A percentile compares a stretch with the other conserved stretches of the same genome.
Conservation (phyloP, 208 protist genomes). For the Vickermania spadyakhi region DNA sequence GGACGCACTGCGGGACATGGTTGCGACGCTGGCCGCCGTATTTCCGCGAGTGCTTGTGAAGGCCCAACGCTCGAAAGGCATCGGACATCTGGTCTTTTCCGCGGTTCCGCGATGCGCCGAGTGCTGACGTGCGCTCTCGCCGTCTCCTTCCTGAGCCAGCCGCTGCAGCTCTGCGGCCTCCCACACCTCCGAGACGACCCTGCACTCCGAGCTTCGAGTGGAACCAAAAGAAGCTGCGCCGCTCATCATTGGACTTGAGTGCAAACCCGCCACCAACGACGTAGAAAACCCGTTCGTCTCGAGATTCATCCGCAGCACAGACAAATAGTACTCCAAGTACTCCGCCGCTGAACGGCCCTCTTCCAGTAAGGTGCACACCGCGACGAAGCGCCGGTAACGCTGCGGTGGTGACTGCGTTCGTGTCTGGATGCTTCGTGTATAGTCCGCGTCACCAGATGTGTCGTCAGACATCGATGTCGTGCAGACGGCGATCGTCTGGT, state of each 20-base stretch:
- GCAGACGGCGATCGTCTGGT: no score
- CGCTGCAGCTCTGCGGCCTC: background rate
- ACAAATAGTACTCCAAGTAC: slow-evolving; percentile 54
- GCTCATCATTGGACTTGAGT: background rate
- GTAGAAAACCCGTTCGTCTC: background rate
- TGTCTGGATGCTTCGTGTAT: no score
- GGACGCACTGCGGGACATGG: background rate
- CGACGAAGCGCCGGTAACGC: slow-evolving; percentile 5
- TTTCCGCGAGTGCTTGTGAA: background rate
- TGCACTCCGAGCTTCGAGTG: background rate
- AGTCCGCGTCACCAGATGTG: no score
- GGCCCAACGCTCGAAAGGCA: background rate
- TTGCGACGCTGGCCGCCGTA: background rate
- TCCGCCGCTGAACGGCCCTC: slow-evolving; percentile 55
- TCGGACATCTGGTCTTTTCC: no score
- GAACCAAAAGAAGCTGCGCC: background rate
- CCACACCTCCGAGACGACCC: background rate
- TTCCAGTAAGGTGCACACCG: slow-evolving; percentile 40
- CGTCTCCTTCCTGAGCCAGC: background rate
- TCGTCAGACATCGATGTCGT: slow-evolving; percentile 11
- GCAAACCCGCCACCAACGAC: no score
- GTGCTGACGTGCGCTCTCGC: background rate
- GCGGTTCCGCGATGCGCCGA: background rate
- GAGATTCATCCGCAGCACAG: slow-evolving; percentile 50
- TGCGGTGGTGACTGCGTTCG: no score